Percentiles rank a stretch among this genome's conserved stretches.
Conservation (phyloP, 176 grass and related monocot genomes). For the Metroxylon sagu region DNA sequence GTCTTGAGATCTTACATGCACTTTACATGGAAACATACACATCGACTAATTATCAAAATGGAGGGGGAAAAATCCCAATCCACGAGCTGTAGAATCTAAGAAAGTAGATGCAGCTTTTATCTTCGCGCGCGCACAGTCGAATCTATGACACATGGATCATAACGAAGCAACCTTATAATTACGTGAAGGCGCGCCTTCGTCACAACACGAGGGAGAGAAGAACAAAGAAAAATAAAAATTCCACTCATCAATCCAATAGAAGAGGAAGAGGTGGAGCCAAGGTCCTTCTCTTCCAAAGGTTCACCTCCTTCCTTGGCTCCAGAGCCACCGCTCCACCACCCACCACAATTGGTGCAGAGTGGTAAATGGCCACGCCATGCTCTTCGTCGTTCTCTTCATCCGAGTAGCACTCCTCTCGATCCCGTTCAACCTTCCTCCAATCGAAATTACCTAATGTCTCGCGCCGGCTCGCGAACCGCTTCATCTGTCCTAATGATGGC, state of each 20-base stretch:
- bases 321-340: slow-evolving; percentile 32
- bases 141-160: too few species aligned
- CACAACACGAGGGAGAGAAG: too few species aligned
- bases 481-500: slow-evolving; percentile 56
- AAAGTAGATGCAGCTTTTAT: too few species aligned
- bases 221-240: too few species aligned
- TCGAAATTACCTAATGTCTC: slow-evolving; percentile 58
- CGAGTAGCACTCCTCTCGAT: not conserved
- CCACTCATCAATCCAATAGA: slow-evolving; percentile 11
- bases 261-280: slow-evolving; percentile 43
- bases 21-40: too few species aligned
- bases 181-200: too few species aligned
- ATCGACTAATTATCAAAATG: too few species aligned
- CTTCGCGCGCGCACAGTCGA: too few species aligned
- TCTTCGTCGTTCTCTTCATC: slow-evolving; percentile 6
- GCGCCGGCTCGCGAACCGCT: slow-evolving; percentile 72
- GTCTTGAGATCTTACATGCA: too few species aligned
- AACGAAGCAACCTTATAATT: too few species aligned
- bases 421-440: slow-evolving; percentile 36
- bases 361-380: slow-evolving; percentile 39
- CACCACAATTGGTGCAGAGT: slow-evolving; percentile 67
- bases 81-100: too few species aligned
- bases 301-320: slow-evolving; percentile 83
- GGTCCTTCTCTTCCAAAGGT: slow-evolving; percentile 84
- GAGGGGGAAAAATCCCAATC: too few species aligned